A percentile compares a stretch with the other conserved stretches of the same genome.
These are phyloP conservation scores for Blastocystis sp. DNA, from an alignment of 352 stramenopile genomes.

Conservation along the genomic window DNA sequence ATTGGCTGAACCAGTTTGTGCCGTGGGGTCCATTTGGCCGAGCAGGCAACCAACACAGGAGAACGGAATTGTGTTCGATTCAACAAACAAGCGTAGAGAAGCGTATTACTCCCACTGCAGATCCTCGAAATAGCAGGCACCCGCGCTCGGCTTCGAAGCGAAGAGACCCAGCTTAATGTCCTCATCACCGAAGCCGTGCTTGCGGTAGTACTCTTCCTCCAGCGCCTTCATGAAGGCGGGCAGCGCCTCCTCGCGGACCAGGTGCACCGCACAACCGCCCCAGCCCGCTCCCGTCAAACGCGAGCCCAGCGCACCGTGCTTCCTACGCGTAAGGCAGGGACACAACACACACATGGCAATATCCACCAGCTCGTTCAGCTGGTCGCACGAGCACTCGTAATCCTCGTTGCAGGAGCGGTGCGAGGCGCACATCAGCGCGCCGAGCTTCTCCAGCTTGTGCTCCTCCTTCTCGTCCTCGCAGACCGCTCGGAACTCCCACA, in stretches of 20 bases:
- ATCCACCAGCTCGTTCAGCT: slow-evolving; percentile 78
- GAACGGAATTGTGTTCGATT: neutral
- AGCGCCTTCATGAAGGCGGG: slow-evolving; percentile 74
- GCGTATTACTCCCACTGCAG: neutral
- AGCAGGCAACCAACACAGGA: neutral
- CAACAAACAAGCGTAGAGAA: slow-evolving; percentile 19
- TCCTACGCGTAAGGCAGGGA: neutral
- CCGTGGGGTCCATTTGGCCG: neutral
- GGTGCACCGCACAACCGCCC: slow-evolving; percentile 79
- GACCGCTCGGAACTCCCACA: slow-evolving; percentile 74
- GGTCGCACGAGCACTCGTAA: slow-evolving; percentile 80
- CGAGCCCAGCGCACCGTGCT: slow-evolving; percentile 76
- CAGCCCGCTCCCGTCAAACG: slow-evolving; percentile 81
- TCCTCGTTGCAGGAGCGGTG: slow-evolving; percentile 77
- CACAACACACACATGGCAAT: slow-evolving; percentile 71
- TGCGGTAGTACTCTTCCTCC: slow-evolving; percentile 73
- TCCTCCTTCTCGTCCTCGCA: slow-evolving; percentile 66
- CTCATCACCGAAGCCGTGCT: slow-evolving; percentile 57
- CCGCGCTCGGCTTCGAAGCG: slow-evolving; percentile 55
- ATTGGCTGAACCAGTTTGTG: slow-evolving; percentile 61
- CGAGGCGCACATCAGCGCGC: slow-evolving; percentile 77
- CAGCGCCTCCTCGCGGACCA: slow-evolving; percentile 74
- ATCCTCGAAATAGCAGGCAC: slow-evolving; percentile 50
- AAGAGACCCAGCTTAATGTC: slow-evolving; percentile 71
- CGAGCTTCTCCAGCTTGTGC: slow-evolving; percentile 73